These are phyloP conservation scores for Ceratocystis huliohia DNA, from an alignment of 2,329 filamentous ascomycete genomes.

Conservation along the genomic window DNA sequence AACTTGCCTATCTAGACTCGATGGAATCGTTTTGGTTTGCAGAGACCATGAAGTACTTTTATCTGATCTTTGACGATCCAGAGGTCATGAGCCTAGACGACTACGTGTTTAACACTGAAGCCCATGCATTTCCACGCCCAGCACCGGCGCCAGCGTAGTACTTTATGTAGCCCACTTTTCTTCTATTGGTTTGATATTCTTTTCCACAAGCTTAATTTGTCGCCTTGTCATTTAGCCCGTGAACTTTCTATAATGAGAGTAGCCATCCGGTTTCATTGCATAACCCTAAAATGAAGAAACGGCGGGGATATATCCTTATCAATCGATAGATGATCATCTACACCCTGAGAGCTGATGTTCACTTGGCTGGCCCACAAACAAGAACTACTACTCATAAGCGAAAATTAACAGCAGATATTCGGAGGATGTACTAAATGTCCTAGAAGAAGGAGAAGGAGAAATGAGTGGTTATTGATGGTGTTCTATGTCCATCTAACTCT, in stretches of 20 bases:
- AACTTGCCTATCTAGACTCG: slow-evolving; percentile 38
- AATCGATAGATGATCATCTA: not conserved
- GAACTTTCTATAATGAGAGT: not conserved
- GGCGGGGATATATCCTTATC: not conserved
- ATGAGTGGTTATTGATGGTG: too few relatives aligned
- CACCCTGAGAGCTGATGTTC: not conserved
- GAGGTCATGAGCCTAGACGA: slow-evolving; percentile 54
- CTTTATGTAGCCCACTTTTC: not conserved
- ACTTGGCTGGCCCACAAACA: not conserved
- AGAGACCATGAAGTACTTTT: slow-evolving; percentile 66
- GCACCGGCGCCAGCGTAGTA: slow-evolving; percentile 2
- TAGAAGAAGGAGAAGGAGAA: too few relatives aligned
- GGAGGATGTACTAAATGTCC: too few relatives aligned
- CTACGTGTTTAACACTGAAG: slow-evolving; percentile 48
- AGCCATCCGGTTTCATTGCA: not conserved
- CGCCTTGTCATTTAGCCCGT: not conserved
- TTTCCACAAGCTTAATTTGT: not conserved
- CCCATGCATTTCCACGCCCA: slow-evolving; percentile 33
- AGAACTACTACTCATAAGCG: too few relatives aligned
- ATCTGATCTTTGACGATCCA: slow-evolving; percentile 54
- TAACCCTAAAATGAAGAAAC: not conserved
- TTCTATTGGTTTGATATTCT: not conserved
- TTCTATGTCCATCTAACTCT: too few relatives aligned
- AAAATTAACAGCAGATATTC: too few relatives aligned
- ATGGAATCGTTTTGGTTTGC: slow-evolving; percentile 64